Percentiles rank a stretch among this genome's conserved stretches.
phyloP scores from a whole-genome alignment of 768 basidiomycete genomes.

The Albatrellus ellisii region DNA sequence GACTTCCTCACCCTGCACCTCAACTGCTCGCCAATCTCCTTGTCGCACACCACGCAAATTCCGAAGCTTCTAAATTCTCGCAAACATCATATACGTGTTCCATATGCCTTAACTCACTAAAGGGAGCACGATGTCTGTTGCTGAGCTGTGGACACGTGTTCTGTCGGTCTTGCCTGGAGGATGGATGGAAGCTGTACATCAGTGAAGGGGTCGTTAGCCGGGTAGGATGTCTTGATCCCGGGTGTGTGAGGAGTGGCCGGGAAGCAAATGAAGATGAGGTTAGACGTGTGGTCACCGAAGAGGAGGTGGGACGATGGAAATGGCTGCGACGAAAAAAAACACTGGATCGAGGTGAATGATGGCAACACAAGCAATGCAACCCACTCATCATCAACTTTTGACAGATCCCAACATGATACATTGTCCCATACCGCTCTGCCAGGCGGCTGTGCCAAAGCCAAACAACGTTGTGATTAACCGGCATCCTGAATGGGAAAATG shows the following conservation, averaged over 20 bases:
- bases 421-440: slow-evolving; percentile 74
- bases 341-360: slow-evolving; percentile 51
- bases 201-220: slow-evolving; percentile 61
- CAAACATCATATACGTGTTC: slow-evolving; percentile 56
- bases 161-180: slow-evolving; percentile 65
- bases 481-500: slow-evolving; percentile 38
- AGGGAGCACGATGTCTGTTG: slow-evolving; percentile 63
- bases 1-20: slow-evolving; percentile 46
- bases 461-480: slow-evolving; percentile 16
- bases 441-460: slow-evolving; percentile 62
- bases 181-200: slow-evolving; percentile 77
- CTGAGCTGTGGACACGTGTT: slow-evolving; percentile 70
- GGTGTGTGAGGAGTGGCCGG: slow-evolving; percentile 53
- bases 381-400: background rate
- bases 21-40: slow-evolving; percentile 36
- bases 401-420: slow-evolving; percentile 67
- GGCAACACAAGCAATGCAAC: background rate
- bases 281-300: slow-evolving; percentile 50
- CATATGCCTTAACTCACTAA: slow-evolving; percentile 62
- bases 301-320: slow-evolving; percentile 58
- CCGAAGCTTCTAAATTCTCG: slow-evolving; percentile 41
- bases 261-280: slow-evolving; percentile 64
- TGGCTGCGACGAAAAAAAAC: slow-evolving; percentile 63
- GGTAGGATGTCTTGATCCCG: slow-evolving; percentile 73
- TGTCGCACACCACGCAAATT: slow-evolving; percentile 31